Conservation (phyloP, 257 asterid species). For the Pogostemon cablin region DNA sequence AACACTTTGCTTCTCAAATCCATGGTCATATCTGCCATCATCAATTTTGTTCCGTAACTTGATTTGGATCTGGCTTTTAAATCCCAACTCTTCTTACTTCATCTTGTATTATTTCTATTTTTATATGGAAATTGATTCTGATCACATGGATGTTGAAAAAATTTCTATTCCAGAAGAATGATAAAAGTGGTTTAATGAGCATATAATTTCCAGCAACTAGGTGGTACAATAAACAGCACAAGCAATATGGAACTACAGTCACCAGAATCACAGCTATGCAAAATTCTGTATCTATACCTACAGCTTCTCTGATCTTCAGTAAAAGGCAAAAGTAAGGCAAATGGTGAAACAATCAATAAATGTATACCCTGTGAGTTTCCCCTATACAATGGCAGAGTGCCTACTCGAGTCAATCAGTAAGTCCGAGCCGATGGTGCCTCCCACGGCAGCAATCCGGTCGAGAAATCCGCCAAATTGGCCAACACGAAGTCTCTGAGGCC, state of each 20-base stretch:
- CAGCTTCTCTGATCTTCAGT: conserved; percentile 18
- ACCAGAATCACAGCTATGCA: conserved; percentile 9
- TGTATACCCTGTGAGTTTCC: conserved; percentile 22
- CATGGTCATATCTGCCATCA: neutral
- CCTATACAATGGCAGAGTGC: conserved; percentile 33
- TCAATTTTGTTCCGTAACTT: conserved; percentile 11
- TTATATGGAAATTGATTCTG: neutral
- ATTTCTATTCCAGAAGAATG: neutral
- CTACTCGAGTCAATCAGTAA: conserved; percentile 9
- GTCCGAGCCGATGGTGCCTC: conserved; percentile 42
- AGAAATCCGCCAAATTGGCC: conserved; percentile 70
- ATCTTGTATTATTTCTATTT: neutral
- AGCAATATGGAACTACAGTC: conserved; percentile 11
- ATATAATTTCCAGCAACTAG: conserved; percentile 3
- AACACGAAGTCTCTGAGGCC: conserved; percentile 76
- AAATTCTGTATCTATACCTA: conserved; percentile 30
- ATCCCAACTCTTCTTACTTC: neutral
- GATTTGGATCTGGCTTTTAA: neutral
- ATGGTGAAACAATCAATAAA: conserved; percentile 31
- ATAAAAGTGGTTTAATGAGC: conserved; percentile 4
- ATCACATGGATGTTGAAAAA: neutral
- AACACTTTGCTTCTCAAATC: neutral
- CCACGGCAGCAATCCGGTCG: conserved; percentile 84
- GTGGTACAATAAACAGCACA: conserved; percentile 5
- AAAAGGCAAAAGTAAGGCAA: conserved; percentile 19